Percentiles rank a stretch among this genome's conserved stretches.
Conservation (phyloP, 2,329 filamentous ascomycete species). For the Claviceps capensis region DNA sequence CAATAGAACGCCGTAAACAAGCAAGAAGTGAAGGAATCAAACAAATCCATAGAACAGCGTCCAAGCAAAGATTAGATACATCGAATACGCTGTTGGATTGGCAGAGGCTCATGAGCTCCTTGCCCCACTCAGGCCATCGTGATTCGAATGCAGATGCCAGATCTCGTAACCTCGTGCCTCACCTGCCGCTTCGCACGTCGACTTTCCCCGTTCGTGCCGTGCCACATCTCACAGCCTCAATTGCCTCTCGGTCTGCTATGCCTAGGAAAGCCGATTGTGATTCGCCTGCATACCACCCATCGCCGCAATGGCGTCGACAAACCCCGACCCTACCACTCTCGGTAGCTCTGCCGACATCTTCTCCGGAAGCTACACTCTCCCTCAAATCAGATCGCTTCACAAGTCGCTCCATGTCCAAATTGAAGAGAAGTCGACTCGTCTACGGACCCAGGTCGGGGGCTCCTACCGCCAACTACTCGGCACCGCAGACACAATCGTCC, state of each 20-base stretch:
- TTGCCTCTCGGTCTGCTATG: too few species aligned
- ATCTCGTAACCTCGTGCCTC: too few species aligned
- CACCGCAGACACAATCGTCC: slow-evolving; percentile 86
- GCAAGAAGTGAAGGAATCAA: too few species aligned
- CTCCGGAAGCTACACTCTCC: slow-evolving; percentile 41
- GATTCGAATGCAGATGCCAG: too few species aligned
- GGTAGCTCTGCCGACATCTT: slow-evolving; percentile 42
- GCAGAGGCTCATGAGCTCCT: too few species aligned
- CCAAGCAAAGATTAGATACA: too few species aligned
- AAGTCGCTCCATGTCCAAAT: slow-evolving; percentile 43
- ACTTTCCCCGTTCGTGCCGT: not conserved
- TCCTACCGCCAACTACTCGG: slow-evolving; percentile 81
- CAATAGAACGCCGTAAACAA: too few species aligned
- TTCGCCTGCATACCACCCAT: not conserved
- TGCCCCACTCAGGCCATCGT: too few species aligned
- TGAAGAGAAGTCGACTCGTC: slow-evolving; percentile 47
- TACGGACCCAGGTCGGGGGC: slow-evolving; percentile 49
- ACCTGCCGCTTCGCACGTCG: not conserved
- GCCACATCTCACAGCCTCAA: too few species aligned
- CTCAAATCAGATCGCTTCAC: slow-evolving; percentile 50
- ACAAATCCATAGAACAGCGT: too few species aligned
- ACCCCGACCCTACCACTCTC: slow-evolving; percentile 32
- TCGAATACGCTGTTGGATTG: too few species aligned
- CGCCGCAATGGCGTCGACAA: slow-evolving; percentile 21
- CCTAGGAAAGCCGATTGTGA: too few species aligned